Conservation (phyloP, 306 rosid species). For the Trifolium fragiferum region DNA sequence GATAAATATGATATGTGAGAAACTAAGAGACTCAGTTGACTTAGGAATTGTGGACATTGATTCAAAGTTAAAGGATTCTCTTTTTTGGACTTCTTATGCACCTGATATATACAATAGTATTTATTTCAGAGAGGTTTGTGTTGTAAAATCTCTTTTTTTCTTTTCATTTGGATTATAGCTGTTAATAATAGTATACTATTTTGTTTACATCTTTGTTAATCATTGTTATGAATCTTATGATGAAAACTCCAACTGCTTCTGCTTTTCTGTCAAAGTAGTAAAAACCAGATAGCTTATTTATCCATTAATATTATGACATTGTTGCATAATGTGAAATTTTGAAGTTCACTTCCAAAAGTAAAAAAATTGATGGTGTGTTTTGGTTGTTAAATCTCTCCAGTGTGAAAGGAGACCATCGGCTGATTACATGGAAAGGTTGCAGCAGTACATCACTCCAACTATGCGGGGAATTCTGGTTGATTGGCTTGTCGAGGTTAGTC, state of each 20-base stretch:
- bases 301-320: not conserved
- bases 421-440: slow-evolving; percentile 74
- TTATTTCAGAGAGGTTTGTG: slow-evolving; percentile 74
- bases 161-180: slow-evolving; percentile 22
- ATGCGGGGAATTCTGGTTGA: slow-evolving; percentile 86
- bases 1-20: slow-evolving; percentile 50
- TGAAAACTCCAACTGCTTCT: slow-evolving; percentile 24
- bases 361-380: slow-evolving; percentile 28
- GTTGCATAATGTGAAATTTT: not conserved
- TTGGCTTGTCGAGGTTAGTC: slow-evolving; percentile 93
- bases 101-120: slow-evolving; percentile 63
- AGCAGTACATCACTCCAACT: slow-evolving; percentile 69
- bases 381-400: slow-evolving; percentile 46
- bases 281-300: not conserved
- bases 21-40: slow-evolving; percentile 45
- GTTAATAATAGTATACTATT: not conserved
- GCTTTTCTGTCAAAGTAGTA: not conserved
- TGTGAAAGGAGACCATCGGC: slow-evolving; percentile 63
- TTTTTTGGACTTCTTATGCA: slow-evolving; percentile 73
- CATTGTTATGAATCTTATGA: slow-evolving; percentile 26
- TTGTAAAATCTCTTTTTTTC: slow-evolving; percentile 26
- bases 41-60: slow-evolving; percentile 63
- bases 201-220: not conserved
- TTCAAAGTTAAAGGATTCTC: slow-evolving; percentile 63
- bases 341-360: not conserved